phyloP scores from a whole-genome alignment of 169 alveolate species.

The Plasmodium sp. region DNA sequence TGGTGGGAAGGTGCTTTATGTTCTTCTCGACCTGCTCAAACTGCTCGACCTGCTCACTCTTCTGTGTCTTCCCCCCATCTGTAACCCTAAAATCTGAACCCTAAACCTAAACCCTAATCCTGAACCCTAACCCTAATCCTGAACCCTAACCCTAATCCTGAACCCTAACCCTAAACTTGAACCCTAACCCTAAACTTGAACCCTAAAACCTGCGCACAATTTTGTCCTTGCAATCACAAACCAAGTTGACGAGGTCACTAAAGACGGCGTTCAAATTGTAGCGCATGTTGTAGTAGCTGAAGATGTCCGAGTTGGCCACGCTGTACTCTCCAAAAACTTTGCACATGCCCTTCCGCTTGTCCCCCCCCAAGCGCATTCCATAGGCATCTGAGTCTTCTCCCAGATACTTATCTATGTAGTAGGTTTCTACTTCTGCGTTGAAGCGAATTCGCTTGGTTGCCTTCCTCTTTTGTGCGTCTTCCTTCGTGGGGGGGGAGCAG shows the following conservation, averaged over 20 bases:
- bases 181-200: neutral
- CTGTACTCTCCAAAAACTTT: conserved; percentile 17
- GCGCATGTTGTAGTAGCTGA: conserved; percentile 52
- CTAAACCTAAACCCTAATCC: too few relatives aligned
- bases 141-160: too few relatives aligned
- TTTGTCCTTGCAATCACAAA: conserved; percentile 26
- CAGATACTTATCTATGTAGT: conserved; percentile 18
- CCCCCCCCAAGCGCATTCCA: neutral
- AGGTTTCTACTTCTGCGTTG: conserved; percentile 44
- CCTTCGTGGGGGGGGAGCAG: neutral
- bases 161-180: too few relatives aligned
- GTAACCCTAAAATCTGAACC: neutral
- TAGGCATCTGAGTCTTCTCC: conserved; percentile 10
- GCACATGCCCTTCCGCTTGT: neutral
- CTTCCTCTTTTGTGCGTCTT: neutral
- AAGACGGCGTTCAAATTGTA: conserved; percentile 22
- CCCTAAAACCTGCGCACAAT: conserved; percentile 28
- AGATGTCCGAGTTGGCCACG: conserved; percentile 16
- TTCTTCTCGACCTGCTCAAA: too few relatives aligned
- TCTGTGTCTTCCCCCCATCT: neutral
- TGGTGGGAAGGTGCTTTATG: neutral
- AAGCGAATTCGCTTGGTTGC: conserved; percentile 27
- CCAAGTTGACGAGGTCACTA: conserved; percentile 31
- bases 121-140: too few relatives aligned
- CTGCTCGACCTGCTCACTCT: neutral